These are phyloP conservation scores for Ascocoryne sarcoides DNA, from an alignment of 2,329 filamentous ascomycete species.

Conservation along the genomic window DNA sequence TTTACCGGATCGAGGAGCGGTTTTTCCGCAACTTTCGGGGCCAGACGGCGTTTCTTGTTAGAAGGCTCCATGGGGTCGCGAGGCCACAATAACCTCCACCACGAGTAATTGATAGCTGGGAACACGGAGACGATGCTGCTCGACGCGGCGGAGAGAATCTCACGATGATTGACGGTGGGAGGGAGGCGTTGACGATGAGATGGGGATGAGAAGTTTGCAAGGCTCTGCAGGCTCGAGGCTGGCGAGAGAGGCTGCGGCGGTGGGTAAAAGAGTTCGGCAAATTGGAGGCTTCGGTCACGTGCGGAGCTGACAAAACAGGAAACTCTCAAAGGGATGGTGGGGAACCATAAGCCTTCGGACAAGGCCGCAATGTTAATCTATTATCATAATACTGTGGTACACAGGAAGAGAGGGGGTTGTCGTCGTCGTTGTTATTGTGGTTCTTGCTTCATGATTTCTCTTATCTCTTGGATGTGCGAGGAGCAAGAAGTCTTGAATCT, in stretches of 20 bases:
- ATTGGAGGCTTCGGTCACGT: neutral
- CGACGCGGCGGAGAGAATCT: slow-evolving; percentile 3
- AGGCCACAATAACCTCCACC: slow-evolving; percentile 9
- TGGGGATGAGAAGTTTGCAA: slow-evolving; percentile 10
- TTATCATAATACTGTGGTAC: too few relatives aligned
- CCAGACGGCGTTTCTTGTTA: slow-evolving; percentile 29
- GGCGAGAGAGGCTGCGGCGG: slow-evolving; percentile 1
- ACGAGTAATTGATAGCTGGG: slow-evolving; percentile 12
- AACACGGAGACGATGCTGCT: slow-evolving; percentile 2
- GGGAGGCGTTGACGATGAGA: slow-evolving; percentile 16
- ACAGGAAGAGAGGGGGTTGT: too few relatives aligned
- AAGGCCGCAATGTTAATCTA: too few relatives aligned
- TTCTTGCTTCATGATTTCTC: too few relatives aligned
- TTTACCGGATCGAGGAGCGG: slow-evolving; percentile 26
- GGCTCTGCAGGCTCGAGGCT: slow-evolving; percentile 8
- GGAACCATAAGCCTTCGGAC: too few relatives aligned
- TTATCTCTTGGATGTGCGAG: too few relatives aligned
- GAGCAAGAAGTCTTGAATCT: too few relatives aligned
- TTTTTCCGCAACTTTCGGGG: slow-evolving; percentile 29
- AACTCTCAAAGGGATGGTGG: too few relatives aligned
- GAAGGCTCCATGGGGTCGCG: slow-evolving; percentile 26
- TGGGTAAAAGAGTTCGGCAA: neutral
- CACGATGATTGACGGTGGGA: slow-evolving; percentile 15
- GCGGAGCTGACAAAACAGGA: neutral
- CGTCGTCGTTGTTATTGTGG: too few relatives aligned